Conservation (phyloP, 2,329 filamentous ascomycete species). For the Epichloe sibirici region DNA sequence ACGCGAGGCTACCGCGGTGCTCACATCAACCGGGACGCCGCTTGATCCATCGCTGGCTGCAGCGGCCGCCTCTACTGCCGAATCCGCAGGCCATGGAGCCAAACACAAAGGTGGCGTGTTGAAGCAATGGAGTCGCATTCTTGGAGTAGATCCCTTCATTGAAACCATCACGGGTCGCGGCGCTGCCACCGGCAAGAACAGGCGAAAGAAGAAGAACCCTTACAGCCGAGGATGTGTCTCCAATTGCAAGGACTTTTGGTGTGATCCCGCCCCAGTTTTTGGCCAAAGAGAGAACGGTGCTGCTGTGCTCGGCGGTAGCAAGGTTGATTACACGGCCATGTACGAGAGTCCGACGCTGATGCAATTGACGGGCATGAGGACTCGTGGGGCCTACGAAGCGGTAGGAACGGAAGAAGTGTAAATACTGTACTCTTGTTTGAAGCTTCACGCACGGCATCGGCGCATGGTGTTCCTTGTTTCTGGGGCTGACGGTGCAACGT, state of each 20-base stretch:
- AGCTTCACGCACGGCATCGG: background rate
- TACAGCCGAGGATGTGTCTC: conserved; percentile 73
- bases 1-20: conserved; percentile 49
- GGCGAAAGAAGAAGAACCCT: conserved; percentile 57
- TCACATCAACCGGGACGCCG: conserved; percentile 67
- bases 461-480: background rate
- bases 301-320: conserved; percentile 64
- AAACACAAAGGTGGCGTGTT: conserved; percentile 54
- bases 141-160: conserved; percentile 89
- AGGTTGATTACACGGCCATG: conserved; percentile 77
- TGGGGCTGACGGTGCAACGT: too few species aligned
- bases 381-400: conserved; percentile 48
- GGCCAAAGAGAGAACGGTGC: conserved; percentile 60
- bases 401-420: conserved; percentile 43
- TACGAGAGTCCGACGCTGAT: conserved; percentile 74
- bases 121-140: conserved; percentile 67
- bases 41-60: conserved; percentile 54
- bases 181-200: conserved; percentile 45
- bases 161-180: conserved; percentile 80
- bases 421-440: background rate
- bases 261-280: conserved; percentile 74
- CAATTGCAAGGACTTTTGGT: conserved; percentile 97
- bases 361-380: conserved; percentile 36
- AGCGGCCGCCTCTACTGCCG: conserved; percentile 29
- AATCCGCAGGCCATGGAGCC: conserved; percentile 33